phyloP scores from a whole-genome alignment of 2,329 filamentous ascomycete genomes.

The Elsinoe australis region DNA sequence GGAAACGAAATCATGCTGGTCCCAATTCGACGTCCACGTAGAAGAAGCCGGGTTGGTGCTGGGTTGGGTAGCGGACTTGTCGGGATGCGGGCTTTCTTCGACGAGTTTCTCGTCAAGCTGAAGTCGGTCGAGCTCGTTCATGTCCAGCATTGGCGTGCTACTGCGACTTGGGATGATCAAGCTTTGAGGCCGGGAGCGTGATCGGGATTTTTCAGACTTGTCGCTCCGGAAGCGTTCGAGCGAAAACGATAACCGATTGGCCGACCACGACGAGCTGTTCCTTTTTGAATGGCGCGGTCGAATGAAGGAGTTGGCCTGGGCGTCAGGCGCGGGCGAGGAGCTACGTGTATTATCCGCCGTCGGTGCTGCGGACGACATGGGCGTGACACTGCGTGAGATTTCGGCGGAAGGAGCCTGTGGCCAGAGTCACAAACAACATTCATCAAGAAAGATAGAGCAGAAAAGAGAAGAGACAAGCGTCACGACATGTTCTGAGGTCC shows the following conservation, averaged over 20 bases:
- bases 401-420: slow-evolving; percentile 6
- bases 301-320: background rate
- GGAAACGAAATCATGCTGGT: slow-evolving; percentile 8
- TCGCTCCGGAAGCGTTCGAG: slow-evolving; percentile 6
- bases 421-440: slow-evolving; percentile 15
- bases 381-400: slow-evolving; percentile 5
- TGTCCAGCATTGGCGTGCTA: slow-evolving; percentile 6
- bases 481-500: background rate
- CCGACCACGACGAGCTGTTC: slow-evolving; percentile 12
- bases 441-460: slow-evolving; percentile 21
- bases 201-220: slow-evolving; percentile 4
- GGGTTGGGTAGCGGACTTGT: background rate
- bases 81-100: slow-evolving; percentile 5
- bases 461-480: slow-evolving; percentile 12
- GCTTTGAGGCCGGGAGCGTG: slow-evolving; percentile 7
- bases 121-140: background rate
- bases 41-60: slow-evolving; percentile 5
- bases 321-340: slow-evolving; percentile 3
- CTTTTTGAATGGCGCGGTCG: slow-evolving; percentile 1
- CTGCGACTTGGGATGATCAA: slow-evolving; percentile 13
- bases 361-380: background rate
- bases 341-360: slow-evolving; percentile 1
- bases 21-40: slow-evolving; percentile 15
- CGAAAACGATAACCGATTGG: background rate
- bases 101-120: slow-evolving; percentile 14